phyloP scores from a whole-genome alignment of 345 rosid species.

The Citrus sp. region DNA sequence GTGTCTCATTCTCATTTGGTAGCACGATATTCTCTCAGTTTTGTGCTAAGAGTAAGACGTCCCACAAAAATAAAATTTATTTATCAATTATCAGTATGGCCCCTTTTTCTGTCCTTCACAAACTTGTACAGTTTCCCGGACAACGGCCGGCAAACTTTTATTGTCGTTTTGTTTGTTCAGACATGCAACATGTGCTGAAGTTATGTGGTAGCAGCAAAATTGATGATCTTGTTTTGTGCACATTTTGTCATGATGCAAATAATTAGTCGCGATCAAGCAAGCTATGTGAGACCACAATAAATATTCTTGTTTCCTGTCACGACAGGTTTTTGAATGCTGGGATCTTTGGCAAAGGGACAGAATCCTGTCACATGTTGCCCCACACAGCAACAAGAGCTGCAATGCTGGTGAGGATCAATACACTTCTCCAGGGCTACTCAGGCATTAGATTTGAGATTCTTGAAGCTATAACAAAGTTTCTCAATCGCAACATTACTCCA shows the following conservation, averaged over 20 bases:
- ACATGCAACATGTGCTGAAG: background rate
- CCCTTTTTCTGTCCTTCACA: background rate
- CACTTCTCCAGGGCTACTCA: slow-evolving; percentile 42
- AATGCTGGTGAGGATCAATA: slow-evolving; percentile 38
- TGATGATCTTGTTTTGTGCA: background rate
- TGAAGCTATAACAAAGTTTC: slow-evolving; percentile 29
- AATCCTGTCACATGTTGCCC: slow-evolving; percentile 23
- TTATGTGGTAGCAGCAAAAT: background rate
- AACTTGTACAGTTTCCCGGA: too few species aligned
- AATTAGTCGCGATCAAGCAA: background rate
- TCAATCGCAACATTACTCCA: slow-evolving; percentile 35
- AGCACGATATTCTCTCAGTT: too few species aligned
- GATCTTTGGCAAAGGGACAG: slow-evolving; percentile 30
- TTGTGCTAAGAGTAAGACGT: background rate
- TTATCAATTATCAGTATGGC: background rate
- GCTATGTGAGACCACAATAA: background rate
- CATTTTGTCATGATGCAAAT: background rate
- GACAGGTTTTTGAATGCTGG: slow-evolving; percentile 38
- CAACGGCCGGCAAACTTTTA: background rate
- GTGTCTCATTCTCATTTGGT: too few species aligned
- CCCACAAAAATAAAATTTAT: background rate
- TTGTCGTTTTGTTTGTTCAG: too few species aligned
- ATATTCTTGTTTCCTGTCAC: background rate
- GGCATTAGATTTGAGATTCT: slow-evolving; percentile 39
- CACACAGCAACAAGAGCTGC: slow-evolving; percentile 34